Base-by-base conservation (phyloP, 768 basidiomycete genomes). In the Rossbeevera mucosa region DNA sequence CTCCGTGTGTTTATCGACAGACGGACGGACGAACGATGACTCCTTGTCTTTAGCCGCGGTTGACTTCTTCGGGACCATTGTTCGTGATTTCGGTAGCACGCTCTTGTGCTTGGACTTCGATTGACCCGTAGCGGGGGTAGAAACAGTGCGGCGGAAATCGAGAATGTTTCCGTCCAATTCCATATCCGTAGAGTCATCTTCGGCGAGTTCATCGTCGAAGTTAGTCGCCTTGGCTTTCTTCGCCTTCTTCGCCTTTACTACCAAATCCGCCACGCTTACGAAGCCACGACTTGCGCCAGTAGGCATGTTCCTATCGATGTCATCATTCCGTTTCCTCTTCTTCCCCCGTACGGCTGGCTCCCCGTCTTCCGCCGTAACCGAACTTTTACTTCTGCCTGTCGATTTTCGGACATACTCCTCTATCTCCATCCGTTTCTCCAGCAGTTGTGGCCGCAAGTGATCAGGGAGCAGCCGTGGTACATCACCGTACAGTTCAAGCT, bases 401-500 rank as follows among this genome's bases (percentile, higher is more conserved):
- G 76, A 72, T 55, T 79, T 76, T 33, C 83, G 81, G 28, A 80
- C 75, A 59, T 88, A 85, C 57, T 83, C 80, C 59, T 86, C 81
- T 33, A 94, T 88, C 47, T 87, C 86, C 83, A 96, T 92, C 20
- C 72, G 75, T 71, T 85, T 86, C 70, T 94, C 89, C 29, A 91
- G 69, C 58, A 83, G 86, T 54, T 81, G 75, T 0, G 94, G 94
- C 41, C 86, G 84, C 56, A 86, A 70, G 55, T 89, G 78, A 31
- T 79, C 80, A 0, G 95, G 94, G 3, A 98, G 72, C 11, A 99
- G 74, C 0, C 92, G 87, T 52, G 85, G 81, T 47, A 95, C 90
- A 65, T 99, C 96, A n/a, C 78, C 84, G 61, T 93, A 99, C 9
- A 98, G 78, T 67, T 98, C 94, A 28, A 96, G 82, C 56, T 87